phyloP scores from a whole-genome alignment of 306 rosid species.

The Cicer cuneatum region DNA sequence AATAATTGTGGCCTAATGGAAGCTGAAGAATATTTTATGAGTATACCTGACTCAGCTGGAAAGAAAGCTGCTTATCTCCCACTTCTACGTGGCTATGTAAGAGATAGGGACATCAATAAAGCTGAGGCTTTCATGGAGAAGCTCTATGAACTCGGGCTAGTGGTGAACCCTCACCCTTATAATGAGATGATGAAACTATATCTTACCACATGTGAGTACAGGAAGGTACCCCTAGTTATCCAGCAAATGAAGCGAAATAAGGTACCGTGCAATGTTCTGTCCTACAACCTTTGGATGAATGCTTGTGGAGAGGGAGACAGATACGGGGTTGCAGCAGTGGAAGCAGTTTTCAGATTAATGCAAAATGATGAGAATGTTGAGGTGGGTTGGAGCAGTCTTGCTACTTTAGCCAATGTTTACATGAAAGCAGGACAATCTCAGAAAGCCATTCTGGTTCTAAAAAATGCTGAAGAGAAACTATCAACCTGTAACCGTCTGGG shows the following conservation, averaged over 20 bases:
- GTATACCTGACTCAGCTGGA: slow-evolving; percentile 54
- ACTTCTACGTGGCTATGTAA: slow-evolving; percentile 67
- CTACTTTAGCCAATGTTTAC: slow-evolving; percentile 68
- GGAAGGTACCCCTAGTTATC: slow-evolving; percentile 73
- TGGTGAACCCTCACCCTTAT: slow-evolving; percentile 64
- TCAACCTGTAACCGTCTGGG: slow-evolving; percentile 67
- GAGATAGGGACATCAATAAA: slow-evolving; percentile 54
- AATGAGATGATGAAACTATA: slow-evolving; percentile 95
- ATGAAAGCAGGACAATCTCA: slow-evolving; percentile 60
- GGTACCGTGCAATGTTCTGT: slow-evolving; percentile 64
- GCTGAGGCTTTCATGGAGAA: slow-evolving; percentile 78
- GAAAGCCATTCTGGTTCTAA: slow-evolving; percentile 63
- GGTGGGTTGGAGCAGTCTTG: slow-evolving; percentile 93
- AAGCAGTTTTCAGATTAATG: slow-evolving; percentile 67
- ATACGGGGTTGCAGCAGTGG: slow-evolving; percentile 57
- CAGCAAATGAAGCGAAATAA: slow-evolving; percentile 71
- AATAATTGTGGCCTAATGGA: slow-evolving; percentile 56
- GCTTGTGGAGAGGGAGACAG: slow-evolving; percentile 59
- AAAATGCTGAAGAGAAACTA: slow-evolving; percentile 69
- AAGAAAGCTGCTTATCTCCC: slow-evolving; percentile 66
- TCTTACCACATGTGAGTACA: slow-evolving; percentile 59
- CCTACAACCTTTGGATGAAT: slow-evolving; percentile 89
- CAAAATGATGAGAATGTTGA: slow-evolving; percentile 61
- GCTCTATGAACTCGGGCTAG: slow-evolving; percentile 70
- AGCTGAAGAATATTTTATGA: slow-evolving; percentile 70